Base-by-base conservation (phyloP, 106 monocot species). In the Ottelia alismoides region DNA sequence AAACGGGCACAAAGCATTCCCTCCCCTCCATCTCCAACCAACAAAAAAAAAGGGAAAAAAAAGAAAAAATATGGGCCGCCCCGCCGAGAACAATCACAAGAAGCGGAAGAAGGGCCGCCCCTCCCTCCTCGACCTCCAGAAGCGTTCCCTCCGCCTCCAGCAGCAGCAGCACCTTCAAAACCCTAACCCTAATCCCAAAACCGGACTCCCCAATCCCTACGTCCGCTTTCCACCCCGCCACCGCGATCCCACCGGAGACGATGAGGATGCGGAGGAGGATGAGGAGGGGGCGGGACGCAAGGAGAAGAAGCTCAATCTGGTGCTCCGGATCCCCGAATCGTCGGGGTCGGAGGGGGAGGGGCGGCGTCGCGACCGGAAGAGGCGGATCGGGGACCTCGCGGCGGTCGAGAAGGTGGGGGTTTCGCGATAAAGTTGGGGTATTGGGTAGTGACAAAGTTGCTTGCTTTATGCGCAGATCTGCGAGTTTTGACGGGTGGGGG, bases 91-190 rank as follows among this genome's bases (percentile, higher is more conserved):
- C 79, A 78, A 54, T 75, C 46, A 55, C 52, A 88, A 79, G 81
- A 93, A 94, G 59, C 83, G 78, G 81, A 96, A 88, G 88, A 96
- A 96, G 51, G 96, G 96, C 28, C 84, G 96, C 22, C 96, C 88
- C 22, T 92, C 92, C 27, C 92, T 92, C 53, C 60, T 92, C 17
- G 92, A 92, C 51, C 73, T 92, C 74, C 79, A 92, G 76, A 87
- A 83, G 63, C 82, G 92, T 1, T 82, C 55, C 69, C 78, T 92
- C 55, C 84, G 87, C 20, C 76, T 92, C 26, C 76, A 93, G 30
- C 70, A 72, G 19, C 72, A 82, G 49, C 22, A 69, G 35, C 20
- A 18, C 22, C 27, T 25, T 26, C 58, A 49, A 28, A 80, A 65
- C 56, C 75, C 84, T 62, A 68, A 44, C 43, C 32, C 78, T 43